phyloP scores from a whole-genome alignment of 2,329 filamentous ascomycete species.

The Aureobasidium sp. region DNA sequence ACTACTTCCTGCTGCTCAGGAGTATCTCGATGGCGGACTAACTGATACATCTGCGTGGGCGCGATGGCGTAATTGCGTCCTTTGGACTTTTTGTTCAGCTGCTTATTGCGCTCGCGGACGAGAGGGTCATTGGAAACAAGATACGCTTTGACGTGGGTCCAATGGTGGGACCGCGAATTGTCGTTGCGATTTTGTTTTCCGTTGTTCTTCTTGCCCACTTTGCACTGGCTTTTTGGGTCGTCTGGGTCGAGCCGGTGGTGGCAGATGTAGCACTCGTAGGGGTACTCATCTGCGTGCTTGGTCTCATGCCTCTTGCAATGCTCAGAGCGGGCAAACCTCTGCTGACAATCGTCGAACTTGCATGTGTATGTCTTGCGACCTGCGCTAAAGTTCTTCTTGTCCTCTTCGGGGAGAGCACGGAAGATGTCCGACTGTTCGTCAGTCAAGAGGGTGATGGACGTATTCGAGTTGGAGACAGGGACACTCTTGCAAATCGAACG shows the following conservation, averaged over 20 bases:
- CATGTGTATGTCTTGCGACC: neutral
- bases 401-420: neutral
- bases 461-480: neutral
- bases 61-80: neutral
- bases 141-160: slow-evolving; percentile 5
- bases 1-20: neutral
- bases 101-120: neutral
- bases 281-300: neutral
- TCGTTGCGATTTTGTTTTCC: neutral
- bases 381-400: neutral
- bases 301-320: slow-evolving; percentile 5
- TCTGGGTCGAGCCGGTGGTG: neutral
- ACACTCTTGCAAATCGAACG: neutral
- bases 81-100: neutral
- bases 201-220: neutral
- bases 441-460: neutral
- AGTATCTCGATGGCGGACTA: neutral
- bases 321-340: neutral
- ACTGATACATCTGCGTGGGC: neutral
- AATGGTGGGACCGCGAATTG: neutral
- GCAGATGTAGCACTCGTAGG: neutral
- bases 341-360: neutral
- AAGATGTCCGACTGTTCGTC: neutral
- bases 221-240: neutral
- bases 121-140: neutral